phyloP scores from a whole-genome alignment of 495 filamentous ascomycete species.

The Penicillium cataractarum region DNA sequence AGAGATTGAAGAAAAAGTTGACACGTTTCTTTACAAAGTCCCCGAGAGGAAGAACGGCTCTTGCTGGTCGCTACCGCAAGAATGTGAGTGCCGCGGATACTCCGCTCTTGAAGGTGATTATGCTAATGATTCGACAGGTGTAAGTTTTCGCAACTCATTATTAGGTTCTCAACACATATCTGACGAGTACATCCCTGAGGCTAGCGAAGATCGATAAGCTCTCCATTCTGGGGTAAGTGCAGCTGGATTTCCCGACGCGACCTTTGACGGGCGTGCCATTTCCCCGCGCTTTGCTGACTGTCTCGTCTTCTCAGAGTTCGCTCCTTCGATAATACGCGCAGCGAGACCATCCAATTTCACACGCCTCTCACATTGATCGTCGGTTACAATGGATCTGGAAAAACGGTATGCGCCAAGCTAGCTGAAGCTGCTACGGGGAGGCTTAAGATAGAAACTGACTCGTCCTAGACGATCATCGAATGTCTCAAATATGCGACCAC shows the following conservation, averaged over 20 bases:
- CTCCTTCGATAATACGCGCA: conserved; percentile 79
- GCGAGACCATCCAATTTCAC: conserved; percentile 85
- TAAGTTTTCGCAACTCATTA: conserved; percentile 23
- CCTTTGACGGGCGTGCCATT: neutral
- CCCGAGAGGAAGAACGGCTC: neutral
- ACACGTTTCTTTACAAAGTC: neutral
- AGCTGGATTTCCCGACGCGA: neutral
- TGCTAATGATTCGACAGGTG: conserved; percentile 34
- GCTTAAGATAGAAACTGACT: conserved; percentile 15
- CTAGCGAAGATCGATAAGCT: conserved; percentile 84
- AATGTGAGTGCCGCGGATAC: conserved; percentile 27
- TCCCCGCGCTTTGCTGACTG: conserved; percentile 1
- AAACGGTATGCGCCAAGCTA: conserved; percentile 62
- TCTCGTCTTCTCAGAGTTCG: conserved; percentile 63
- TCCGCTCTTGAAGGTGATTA: conserved; percentile 10
- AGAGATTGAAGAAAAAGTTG: neutral
- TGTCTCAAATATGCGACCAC: conserved; percentile 98
- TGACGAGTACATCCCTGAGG: conserved; percentile 13
- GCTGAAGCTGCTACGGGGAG: neutral
- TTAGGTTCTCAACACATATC: conserved; percentile 1
- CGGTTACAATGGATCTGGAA: conserved; percentile 94
- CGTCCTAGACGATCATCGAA: conserved; percentile 84
- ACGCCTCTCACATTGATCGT: conserved; percentile 94
- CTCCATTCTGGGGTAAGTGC: conserved; percentile 71
- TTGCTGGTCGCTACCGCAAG: conserved; percentile 9